phyloP scores from a whole-genome alignment of 352 stramenopile species.

The Pythium monospermum region DNA sequence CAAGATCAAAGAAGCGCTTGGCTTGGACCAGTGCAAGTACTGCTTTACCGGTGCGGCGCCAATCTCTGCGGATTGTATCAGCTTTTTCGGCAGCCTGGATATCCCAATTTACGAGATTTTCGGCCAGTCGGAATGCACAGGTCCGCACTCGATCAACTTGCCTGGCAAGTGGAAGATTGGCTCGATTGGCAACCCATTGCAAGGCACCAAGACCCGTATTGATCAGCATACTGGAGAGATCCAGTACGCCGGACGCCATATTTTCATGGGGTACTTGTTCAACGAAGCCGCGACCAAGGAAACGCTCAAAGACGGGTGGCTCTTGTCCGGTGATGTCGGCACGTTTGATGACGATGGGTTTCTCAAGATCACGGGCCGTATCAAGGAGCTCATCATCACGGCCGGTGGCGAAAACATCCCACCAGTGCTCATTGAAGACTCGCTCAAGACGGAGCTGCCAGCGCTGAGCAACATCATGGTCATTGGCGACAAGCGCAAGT shows the following conservation, averaged over 20 bases:
- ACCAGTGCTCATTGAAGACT: constrained; percentile 83
- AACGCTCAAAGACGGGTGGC: constrained; percentile 83
- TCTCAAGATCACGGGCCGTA: constrained; percentile 87
- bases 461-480: constrained; percentile 86
- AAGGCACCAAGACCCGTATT: constrained; percentile 44
- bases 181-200: constrained; percentile 61
- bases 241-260: constrained; percentile 58
- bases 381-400: constrained; percentile 95
- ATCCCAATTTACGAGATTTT: constrained; percentile 92
- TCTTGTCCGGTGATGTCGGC: constrained; percentile 89
- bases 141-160: constrained; percentile 69
- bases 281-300: constrained; percentile 44
- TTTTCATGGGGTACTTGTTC: constrained; percentile 75
- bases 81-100: constrained; percentile 92
- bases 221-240: constrained; percentile 49
- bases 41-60: constrained; percentile 85
- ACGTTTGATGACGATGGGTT: constrained; percentile 85
- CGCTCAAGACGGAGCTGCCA: constrained; percentile 78
- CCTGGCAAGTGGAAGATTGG: constrained; percentile 85
- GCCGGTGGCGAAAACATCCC: constrained; percentile 91
- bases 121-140: constrained; percentile 90
- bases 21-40: constrained; percentile 73
- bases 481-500: constrained; percentile 89
- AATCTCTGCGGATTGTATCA: constrained; percentile 45
- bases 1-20: constrained; percentile 75